Evolutionary conservation across 163 green algal genomes (phyloP).

Genomic region (Scenedesmus sp.): DNA sequence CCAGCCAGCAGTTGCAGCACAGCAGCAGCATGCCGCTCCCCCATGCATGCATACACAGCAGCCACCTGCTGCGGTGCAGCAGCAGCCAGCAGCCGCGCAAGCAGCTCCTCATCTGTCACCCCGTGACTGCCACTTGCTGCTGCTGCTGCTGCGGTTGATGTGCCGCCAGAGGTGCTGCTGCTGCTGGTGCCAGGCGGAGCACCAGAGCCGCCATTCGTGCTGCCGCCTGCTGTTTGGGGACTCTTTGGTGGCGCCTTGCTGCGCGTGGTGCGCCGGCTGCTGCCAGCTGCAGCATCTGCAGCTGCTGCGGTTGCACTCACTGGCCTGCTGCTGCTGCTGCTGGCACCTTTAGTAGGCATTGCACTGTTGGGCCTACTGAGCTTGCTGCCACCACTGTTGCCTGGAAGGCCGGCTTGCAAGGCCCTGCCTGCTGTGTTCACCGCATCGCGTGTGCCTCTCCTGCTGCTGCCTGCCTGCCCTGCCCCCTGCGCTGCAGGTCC

Average conservation of each 20-base stretch:
- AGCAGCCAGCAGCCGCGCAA: constrained; percentile 39
- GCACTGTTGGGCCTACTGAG: not conserved
- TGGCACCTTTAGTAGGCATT: not conserved
- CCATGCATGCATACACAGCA: constrained; percentile 5
- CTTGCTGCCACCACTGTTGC: not conserved
- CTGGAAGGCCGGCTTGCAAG: not conserved
- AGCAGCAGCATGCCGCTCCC: not conserved
- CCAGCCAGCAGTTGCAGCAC: constrained; percentile 39
- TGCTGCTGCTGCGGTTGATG: not conserved
- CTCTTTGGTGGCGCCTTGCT: constrained; percentile 12
- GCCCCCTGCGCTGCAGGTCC: not conserved
- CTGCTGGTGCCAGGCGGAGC: not conserved
- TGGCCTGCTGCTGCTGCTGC: not conserved
- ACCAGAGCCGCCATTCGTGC: not conserved
- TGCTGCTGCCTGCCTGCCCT: not conserved
- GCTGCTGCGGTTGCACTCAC: not conserved
- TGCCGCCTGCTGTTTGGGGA: not conserved
- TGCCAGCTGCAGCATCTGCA: not conserved
- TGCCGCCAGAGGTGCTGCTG: not conserved
- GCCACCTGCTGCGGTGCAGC: not conserved
- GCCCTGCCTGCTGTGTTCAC: not conserved
- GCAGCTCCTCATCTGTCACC: constrained; percentile 47
- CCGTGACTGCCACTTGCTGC: not conserved
- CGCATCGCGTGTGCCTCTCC: not conserved
- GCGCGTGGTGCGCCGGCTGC: not conserved